phyloP scores from a whole-genome alignment of 2,329 filamentous ascomycete species.

The Paecilomyces dactylethromorphus region DNA sequence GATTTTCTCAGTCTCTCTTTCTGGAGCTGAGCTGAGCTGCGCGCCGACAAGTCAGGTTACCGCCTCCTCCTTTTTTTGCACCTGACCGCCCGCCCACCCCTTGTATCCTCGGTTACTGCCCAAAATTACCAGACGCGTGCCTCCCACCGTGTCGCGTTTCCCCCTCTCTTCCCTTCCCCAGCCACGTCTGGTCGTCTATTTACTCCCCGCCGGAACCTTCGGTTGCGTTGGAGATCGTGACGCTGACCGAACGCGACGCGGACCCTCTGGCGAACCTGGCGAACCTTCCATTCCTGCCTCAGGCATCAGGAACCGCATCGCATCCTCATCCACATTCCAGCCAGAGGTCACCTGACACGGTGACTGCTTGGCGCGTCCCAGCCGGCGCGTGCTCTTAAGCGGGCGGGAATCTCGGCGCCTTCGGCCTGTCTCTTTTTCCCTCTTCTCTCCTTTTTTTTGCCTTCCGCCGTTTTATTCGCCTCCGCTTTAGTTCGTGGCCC shows the following conservation, averaged over 20 bases:
- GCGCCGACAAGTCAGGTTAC: constrained; percentile 13
- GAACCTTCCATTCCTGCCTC: constrained; percentile 3
- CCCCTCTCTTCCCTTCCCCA: not conserved
- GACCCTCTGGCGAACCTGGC: not conserved
- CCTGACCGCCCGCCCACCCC: constrained; percentile 8
- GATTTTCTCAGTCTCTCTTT: constrained; percentile 32
- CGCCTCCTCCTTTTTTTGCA: constrained; percentile 10
- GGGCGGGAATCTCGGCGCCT: constrained; percentile 7
- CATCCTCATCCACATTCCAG: constrained; percentile 8
- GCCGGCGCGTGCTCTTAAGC: not conserved
- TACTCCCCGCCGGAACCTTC: not conserved
- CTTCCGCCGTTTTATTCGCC: constrained; percentile 7
- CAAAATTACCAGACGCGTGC: constrained; percentile 1
- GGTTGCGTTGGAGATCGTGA: not conserved
- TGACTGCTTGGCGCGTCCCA: not conserved
- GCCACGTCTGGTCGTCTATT: constrained; percentile 1
- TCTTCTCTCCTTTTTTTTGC: constrained; percentile 8
- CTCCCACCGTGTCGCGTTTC: not conserved
- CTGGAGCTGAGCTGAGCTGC: constrained; percentile 24
- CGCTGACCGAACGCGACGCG: constrained; percentile 2
- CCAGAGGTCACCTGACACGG: constrained; percentile 12
- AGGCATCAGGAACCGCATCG: constrained; percentile 9
- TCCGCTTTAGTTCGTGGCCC: constrained; percentile 15
- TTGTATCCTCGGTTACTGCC: constrained; percentile 8
- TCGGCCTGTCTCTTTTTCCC: constrained; percentile 4